A percentile compares a stretch with the other conserved stretches of the same genome.
phyloP scores from a whole-genome alignment of 169 alveolate genomes.

The Cystoisospora suis region DNA sequence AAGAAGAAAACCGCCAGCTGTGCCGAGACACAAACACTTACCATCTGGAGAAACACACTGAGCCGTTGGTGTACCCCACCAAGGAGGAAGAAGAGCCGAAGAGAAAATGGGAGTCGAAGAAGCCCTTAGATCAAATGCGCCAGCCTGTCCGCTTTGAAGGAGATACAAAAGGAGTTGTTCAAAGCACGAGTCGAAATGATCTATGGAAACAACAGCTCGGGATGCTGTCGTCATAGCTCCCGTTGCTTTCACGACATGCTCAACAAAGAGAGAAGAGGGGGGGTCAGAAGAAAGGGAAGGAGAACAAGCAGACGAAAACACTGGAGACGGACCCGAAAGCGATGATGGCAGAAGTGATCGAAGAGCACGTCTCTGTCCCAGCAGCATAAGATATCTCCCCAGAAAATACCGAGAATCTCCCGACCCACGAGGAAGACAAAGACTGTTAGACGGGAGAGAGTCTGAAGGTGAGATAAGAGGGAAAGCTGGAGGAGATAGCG shows the following conservation, averaged over 20 bases:
- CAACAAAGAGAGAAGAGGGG: not conserved
- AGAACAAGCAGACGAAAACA: not conserved
- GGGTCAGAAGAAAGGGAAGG: not conserved
- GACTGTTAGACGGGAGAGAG: not conserved
- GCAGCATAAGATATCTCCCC: too few species aligned
- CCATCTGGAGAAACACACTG: conserved; percentile 11
- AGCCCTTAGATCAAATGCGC: conserved; percentile 47
- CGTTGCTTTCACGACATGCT: conserved; percentile 38
- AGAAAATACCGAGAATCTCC: too few species aligned
- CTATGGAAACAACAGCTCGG: conserved; percentile 27
- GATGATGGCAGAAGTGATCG: not conserved
- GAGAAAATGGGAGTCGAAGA: conserved; percentile 1
- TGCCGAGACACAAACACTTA: conserved; percentile 37
- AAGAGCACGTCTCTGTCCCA: not conserved
- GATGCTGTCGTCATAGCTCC: conserved; percentile 34
- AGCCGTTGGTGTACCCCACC: conserved; percentile 50
- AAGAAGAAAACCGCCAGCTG: conserved; percentile 50
- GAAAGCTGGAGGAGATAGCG: not conserved
- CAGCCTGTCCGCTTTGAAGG: conserved; percentile 32
- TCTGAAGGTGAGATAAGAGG: not conserved
- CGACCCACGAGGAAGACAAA: not conserved
- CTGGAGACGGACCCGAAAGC: not conserved
- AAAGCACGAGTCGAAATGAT: conserved; percentile 33
- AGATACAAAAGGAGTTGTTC: conserved; percentile 46
- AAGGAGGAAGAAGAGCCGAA: conserved; percentile 21